Evolutionary conservation across 768 basidiomycete genomes (phyloP), one percentile per base, ranked within the genome.

Genomic region (Tubosaeta sp.): DNA sequence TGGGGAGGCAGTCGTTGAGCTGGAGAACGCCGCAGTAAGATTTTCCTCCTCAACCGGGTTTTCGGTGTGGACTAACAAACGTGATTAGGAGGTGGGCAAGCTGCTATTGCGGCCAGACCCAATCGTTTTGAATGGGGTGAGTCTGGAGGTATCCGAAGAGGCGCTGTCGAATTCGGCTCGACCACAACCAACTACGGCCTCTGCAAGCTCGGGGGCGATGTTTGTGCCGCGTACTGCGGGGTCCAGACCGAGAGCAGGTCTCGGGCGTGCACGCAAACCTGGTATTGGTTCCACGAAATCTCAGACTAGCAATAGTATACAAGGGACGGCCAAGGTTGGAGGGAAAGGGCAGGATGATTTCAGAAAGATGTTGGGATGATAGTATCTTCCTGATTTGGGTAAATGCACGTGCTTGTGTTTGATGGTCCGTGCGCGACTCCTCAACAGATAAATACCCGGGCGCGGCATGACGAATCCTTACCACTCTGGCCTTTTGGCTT

Each of bases 41-140:
- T 68, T 25, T 43, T 21, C 25, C 8, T 12, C 6, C 5, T 36
- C 46, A 44, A 27, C 34, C 22, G 21, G 30, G 12, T 13, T 36
- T 47, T 32, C 21, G 29, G 29, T 24, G 45, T 36, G 9, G 21
- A 36, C 42, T 49, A 25, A 44, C 29, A 29, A 13, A 38, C 9
- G 48, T 11, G 21, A 59, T 16, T 56, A 95, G 93, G 94, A 94
- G 68, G 90, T 84, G 3, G 90, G 91, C 30, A 84, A 84, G 57
- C 69, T 95, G 4, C 67, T 96, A 7, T 73, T 96, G 22, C 77
- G 79, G 8, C 60, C 82, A 4, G 86, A 90, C 36, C 81, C 90
- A 14, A 75, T 96, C 48, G 62, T 81, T 11, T 89, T 90, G 70
- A 77, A 80, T 40, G 88, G 81, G 3, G 72, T 75, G 19, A 69